These are phyloP conservation scores for Fusarium oligoseptatum DNA, from an alignment of 2,329 filamentous ascomycete species.

Conservation along the genomic window DNA sequence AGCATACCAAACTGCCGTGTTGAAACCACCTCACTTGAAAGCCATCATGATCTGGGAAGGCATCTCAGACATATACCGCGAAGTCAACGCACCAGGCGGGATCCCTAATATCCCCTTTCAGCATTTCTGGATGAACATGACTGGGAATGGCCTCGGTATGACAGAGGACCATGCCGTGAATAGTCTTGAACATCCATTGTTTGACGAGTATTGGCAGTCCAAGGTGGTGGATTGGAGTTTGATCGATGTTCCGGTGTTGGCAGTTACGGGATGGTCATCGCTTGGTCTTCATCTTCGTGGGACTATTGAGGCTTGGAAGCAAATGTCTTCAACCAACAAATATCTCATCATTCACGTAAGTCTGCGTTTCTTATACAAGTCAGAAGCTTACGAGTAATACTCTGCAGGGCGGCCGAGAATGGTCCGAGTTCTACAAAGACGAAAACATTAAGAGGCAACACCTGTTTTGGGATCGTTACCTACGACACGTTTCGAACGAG, in stretches of 20 bases:
- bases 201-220: slow-evolving; percentile 3
- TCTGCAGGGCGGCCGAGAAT: background rate
- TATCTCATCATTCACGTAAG: background rate
- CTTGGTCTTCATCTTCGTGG: background rate
- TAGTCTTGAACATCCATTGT: slow-evolving; percentile 1
- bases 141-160: slow-evolving; percentile 7
- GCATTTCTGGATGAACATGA: slow-evolving; percentile 25
- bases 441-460: background rate
- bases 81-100: slow-evolving; percentile 12
- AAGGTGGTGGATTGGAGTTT: background rate
- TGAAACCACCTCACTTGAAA: slow-evolving; percentile 13
- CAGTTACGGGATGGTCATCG: background rate
- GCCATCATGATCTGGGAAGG: slow-evolving; percentile 19
- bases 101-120: slow-evolving; percentile 20
- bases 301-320: background rate
- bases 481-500: background rate
- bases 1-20: slow-evolving; percentile 2
- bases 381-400: background rate
- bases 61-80: slow-evolving; percentile 15
- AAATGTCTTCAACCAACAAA: background rate
- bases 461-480: background rate
- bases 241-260: background rate
- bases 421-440: background rate
- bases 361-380: background rate
- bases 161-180: slow-evolving; percentile 17